A percentile compares a stretch with the other conserved stretches of the same genome.
These are phyloP conservation scores for Pulicaria dysenterica DNA, from an alignment of 129 eudicot genomes.

Conservation along the genomic window DNA sequence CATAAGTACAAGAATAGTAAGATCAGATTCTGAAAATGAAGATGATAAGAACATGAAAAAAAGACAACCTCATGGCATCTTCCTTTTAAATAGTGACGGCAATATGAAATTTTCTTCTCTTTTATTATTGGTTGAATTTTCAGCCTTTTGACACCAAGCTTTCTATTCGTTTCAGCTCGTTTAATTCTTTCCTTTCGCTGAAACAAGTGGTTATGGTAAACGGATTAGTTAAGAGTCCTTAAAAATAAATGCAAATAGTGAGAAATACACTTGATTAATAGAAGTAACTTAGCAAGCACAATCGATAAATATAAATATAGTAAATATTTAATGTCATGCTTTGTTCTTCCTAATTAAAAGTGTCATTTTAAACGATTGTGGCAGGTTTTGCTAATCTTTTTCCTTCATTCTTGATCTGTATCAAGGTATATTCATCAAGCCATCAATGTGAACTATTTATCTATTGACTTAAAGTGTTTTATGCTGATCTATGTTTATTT, in stretches of 20 bases:
- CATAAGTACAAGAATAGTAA: neutral
- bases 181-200: constrained; percentile 62
- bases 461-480: neutral
- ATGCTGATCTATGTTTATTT: constrained; percentile 2
- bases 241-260: constrained; percentile 3
- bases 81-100: constrained; percentile 81
- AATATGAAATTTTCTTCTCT: constrained; percentile 51
- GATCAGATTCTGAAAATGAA: neutral
- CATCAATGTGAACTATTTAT: constrained; percentile 3
- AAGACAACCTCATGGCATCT: constrained; percentile 81
- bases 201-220: constrained; percentile 12
- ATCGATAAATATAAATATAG: neutral
- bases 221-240: neutral
- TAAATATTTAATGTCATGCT: constrained; percentile 8
- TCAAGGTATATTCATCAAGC: neutral
- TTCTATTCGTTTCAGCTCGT: constrained; percentile 61
- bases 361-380: neutral
- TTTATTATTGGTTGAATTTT: constrained; percentile 60
- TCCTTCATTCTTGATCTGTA: neutral
- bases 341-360: neutral
- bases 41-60: neutral
- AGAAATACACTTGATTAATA: neutral
- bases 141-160: constrained; percentile 66
- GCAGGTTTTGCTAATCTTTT: neutral
- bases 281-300: neutral